phyloP scores from a whole-genome alignment of 352 stramenopile genomes.

The Phytophthora sojae region DNA sequence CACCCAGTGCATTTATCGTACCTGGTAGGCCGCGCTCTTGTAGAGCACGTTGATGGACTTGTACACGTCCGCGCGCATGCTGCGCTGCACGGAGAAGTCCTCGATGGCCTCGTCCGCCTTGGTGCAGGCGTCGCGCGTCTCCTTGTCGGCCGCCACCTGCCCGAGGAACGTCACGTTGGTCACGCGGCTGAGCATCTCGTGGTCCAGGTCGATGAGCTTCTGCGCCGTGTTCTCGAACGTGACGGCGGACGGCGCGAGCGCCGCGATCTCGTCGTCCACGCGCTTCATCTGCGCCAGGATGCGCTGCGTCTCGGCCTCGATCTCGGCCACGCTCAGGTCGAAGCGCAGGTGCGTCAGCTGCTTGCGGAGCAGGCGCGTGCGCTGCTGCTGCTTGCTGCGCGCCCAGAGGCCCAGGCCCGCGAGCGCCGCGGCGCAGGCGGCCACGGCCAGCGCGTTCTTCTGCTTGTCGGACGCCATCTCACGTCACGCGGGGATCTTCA shows the following conservation, averaged over 20 bases:
- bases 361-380: slow-evolving; percentile 50
- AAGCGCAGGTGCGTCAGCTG: slow-evolving; percentile 74
- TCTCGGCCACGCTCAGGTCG: slow-evolving; percentile 76
- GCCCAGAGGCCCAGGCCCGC: slow-evolving; percentile 61
- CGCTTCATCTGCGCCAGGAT: slow-evolving; percentile 78
- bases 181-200: slow-evolving; percentile 85
- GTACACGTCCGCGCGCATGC: slow-evolving; percentile 90
- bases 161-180: slow-evolving; percentile 89
- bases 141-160: slow-evolving; percentile 72
- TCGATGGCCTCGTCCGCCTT: slow-evolving; percentile 84
- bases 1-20: slow-evolving; percentile 11
- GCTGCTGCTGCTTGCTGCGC: slow-evolving; percentile 56
- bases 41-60: slow-evolving; percentile 69
- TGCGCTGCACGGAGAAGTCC: slow-evolving; percentile 74
- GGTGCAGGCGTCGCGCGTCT: slow-evolving; percentile 81
- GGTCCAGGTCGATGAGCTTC: slow-evolving; percentile 84
- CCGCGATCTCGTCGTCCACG: slow-evolving; percentile 77
- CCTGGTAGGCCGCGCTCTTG: slow-evolving; percentile 53
- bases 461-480: slow-evolving; percentile 58
- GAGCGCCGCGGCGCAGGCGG: slow-evolving; percentile 52
- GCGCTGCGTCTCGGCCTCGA: slow-evolving; percentile 67
- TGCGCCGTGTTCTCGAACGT: slow-evolving; percentile 80
- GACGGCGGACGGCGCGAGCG: slow-evolving; percentile 41
- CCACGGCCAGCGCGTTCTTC: slow-evolving; percentile 67
- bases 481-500: slow-evolving; percentile 24